Conservation (phyloP, 768 basidiomycete species). For the Trichaptum fuscoviolaceum region DNA sequence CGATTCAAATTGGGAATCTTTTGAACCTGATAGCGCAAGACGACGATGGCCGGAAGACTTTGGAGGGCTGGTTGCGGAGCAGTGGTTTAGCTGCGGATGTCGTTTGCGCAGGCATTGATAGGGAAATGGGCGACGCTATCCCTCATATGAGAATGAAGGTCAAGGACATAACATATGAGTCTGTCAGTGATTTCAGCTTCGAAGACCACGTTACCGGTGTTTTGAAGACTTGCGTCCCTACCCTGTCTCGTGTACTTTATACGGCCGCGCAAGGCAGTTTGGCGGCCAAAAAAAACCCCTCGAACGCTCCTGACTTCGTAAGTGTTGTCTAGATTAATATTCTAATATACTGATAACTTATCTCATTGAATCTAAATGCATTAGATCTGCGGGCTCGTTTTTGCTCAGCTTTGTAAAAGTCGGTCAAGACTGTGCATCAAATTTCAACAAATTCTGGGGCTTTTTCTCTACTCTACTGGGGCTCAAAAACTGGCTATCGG, state of each 20-base stretch:
- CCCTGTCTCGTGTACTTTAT: not conserved
- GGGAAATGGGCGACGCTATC: not conserved
- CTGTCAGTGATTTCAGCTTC: not conserved
- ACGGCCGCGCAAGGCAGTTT: not conserved
- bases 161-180: not conserved
- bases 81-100: not conserved
- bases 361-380: not conserved
- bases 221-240: not conserved
- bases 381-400: not conserved
- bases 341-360: not conserved
- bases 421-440: not conserved
- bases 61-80: not conserved
- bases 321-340: not conserved
- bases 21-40: not conserved
- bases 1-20: not conserved
- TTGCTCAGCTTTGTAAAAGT: not conserved
- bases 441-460: conserved; percentile 18
- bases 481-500: conserved; percentile 27
- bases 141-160: not conserved
- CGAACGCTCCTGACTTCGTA: not conserved
- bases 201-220: not conserved
- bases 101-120: not conserved
- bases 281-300: not conserved
- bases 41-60: not conserved
- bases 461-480: conserved; percentile 30